Evolutionary conservation across 768 basidiomycete species (phyloP), one percentile per base, ranked within the genome.

Genomic region (Sarcomyxa edulis): DNA sequence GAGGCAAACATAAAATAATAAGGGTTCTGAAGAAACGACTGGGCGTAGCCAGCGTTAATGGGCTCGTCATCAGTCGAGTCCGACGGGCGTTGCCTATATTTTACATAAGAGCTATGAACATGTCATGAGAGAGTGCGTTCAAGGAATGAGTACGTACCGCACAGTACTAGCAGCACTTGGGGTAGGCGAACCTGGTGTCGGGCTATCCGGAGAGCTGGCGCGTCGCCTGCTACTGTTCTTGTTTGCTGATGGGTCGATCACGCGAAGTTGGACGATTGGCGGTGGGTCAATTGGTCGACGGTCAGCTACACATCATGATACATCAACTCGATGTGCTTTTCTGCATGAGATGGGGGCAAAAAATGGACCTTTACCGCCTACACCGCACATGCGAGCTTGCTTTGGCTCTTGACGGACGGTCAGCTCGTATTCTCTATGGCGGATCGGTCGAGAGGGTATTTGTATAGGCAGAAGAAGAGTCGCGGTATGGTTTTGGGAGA

Each of bases 1-100:
- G 81, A 82, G 18, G 92, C 91, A 51, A 91, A 93, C 87, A 94
- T 94, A 60, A 95, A 93, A 57, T 92, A 95, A 57, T 94, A 94
- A 0, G 92, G 92, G 49, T 94, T 90, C 55, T 92, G 89, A 12
- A 91, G 72, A 55, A 80, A 90, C 15, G 68, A 74, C 39, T 77
- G 71, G 1, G 72, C 65, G 53, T 81, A 72, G 41, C 64, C 64
- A 3, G 56, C 53, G 20, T 55, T 47, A 18, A 62, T 59, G 5
- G 6, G 18, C 8, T 21, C 9, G 22, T 40, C 39, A 19, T 23
- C 19, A 12, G 29, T 15, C 2, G 39, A 4, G 14, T 2, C 8
- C 11, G 20, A 59, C 61, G 12, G 61, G 50, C 19, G 58, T 59
- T 23, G 52, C 48, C 24, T 44, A n/a, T 16, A 11, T 16, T 10